Evolutionary conservation across 2,329 filamentous ascomycete species (phyloP).

Genomic region (Ceratocystis colombiana): DNA sequence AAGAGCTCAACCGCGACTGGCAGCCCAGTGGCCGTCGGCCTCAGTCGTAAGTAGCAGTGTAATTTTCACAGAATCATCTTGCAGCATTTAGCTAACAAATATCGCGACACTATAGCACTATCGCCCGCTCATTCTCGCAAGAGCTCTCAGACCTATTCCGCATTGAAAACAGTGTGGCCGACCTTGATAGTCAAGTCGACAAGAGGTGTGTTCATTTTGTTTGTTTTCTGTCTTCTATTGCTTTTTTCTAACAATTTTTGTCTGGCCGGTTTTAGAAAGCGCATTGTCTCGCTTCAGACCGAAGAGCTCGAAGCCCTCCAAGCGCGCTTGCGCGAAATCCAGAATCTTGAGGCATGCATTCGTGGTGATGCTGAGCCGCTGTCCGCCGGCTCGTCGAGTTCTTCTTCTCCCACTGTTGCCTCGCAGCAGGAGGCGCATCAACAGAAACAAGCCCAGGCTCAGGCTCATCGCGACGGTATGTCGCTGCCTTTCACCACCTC

Average conservation of each 20-base stretch:
- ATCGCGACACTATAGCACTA: slow-evolving; percentile 47
- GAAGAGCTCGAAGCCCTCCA: slow-evolving; percentile 80
- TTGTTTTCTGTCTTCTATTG: slow-evolving; percentile 15
- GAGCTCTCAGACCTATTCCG: slow-evolving; percentile 84
- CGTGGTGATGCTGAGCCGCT: slow-evolving; percentile 32
- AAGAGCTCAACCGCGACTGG: slow-evolving; percentile 67
- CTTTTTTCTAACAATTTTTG: slow-evolving; percentile 17
- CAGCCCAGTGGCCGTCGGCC: slow-evolving; percentile 67
- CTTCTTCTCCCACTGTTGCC: slow-evolving; percentile 19
- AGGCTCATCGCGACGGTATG: slow-evolving; percentile 26
- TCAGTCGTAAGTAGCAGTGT: slow-evolving; percentile 58
- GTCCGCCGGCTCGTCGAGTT: slow-evolving; percentile 20
- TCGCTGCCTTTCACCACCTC: slow-evolving; percentile 24
- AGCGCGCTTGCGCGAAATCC: slow-evolving; percentile 68
- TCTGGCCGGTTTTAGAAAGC: slow-evolving; percentile 51
- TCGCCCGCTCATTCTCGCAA: slow-evolving; percentile 76
- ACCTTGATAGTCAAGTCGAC: slow-evolving; percentile 64
- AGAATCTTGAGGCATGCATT: slow-evolving; percentile 73
- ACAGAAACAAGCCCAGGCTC: slow-evolving; percentile 25
- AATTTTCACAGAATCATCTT: not conserved
- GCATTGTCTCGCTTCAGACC: slow-evolving; percentile 61
- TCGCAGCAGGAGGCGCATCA: slow-evolving; percentile 25
- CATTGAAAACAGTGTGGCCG: slow-evolving; percentile 66
- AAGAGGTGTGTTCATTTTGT: slow-evolving; percentile 56
- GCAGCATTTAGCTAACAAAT: slow-evolving; percentile 14